Base-by-base conservation (phyloP, 164 flowering plant genomes). In the Paratinospora sagittata region DNA sequence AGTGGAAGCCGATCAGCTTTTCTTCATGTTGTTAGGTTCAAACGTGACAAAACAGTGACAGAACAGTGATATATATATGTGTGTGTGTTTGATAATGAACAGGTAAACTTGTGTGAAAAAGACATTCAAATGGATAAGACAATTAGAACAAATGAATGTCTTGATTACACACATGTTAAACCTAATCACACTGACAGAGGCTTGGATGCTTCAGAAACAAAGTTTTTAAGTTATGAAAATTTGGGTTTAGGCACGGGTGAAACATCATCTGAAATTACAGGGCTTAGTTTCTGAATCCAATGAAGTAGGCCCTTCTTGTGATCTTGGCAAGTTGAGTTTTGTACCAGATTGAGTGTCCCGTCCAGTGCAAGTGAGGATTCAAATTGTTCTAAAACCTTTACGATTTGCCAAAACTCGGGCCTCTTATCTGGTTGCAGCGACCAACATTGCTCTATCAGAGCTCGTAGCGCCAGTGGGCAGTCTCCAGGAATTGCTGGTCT, bases 241-340 rank as follows among this genome's bases (percentile, higher is more conserved):
- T 27, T 71, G 34, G 93, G 87, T 71, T 87, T 89, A 34, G 85
- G 84, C 76, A 65, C 65, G 19, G 84, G 70, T 13, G 85, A 67
- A 30, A 30, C 34, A 60, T 69, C 71, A 63, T 75, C 60, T 14
- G 78, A 67, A 72, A 82, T 78, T 52, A 39, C 68, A 10, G 88
- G 83, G 55, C 87, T 80, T 65, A 85, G 91, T 85, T 87, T 93
- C 12, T 91, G 88, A 65, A 91, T 89, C 98, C 91, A 87, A 76
- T 86, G 86, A 39, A 77, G 80, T 24, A 86, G 79, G 21, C 91
- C 86, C 80, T 90, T 93, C 85, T 93, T 93, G 41, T 85, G 93
- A 79, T 93, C 98, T 26, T 77, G 86, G 75, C 75, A 79, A 37
- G 55, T 75, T 37, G 78, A 79, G 67, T 79, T 83, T 21, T 74